These are phyloP conservation scores for Arthroderma sp. DNA, from an alignment of 2,329 filamentous ascomycete genomes.

Conservation along the genomic window DNA sequence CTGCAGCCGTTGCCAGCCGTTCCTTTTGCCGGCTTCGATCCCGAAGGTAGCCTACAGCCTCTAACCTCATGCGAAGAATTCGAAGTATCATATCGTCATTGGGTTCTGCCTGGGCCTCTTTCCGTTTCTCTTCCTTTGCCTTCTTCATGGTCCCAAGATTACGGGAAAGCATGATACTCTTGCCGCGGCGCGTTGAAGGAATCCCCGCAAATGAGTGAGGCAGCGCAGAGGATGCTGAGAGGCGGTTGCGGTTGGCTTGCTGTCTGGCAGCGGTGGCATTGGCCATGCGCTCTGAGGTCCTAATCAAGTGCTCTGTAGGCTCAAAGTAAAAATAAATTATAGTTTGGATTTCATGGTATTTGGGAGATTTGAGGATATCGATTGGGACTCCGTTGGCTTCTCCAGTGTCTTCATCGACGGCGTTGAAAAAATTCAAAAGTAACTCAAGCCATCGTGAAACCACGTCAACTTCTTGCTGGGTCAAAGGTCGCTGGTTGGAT, in stretches of 20 bases:
- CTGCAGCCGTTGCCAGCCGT: constrained; percentile 74
- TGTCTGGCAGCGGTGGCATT: constrained; percentile 70
- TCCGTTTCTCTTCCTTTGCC: constrained; percentile 88
- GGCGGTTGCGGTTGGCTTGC: constrained; percentile 52
- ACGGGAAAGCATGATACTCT: constrained; percentile 80
- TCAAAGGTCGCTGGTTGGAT: constrained; percentile 69
- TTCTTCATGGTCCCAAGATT: constrained; percentile 94
- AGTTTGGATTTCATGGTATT: constrained; percentile 93
- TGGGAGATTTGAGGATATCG: constrained; percentile 87
- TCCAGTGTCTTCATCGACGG: constrained; percentile 67
- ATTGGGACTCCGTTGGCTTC: constrained; percentile 78
- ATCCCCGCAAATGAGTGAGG: constrained; percentile 29
- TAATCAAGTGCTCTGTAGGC: constrained; percentile 75
- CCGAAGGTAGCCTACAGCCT: constrained; percentile 74
- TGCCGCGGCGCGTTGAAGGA: constrained; percentile 37
- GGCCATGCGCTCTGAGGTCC: constrained; percentile 93
- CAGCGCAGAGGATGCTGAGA: constrained; percentile 51
- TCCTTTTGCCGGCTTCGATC: constrained; percentile 91
- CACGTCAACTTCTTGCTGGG: constrained; percentile 78
- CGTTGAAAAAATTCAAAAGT: constrained; percentile 90
- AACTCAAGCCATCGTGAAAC: constrained; percentile 90
- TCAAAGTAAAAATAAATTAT: constrained; percentile 99
- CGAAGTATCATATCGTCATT: constrained; percentile 96
- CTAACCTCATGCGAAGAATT: constrained; percentile 87
- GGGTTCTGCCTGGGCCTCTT: constrained; percentile 89